Conservation (phyloP, 345 rosid genomes). For the Hypericum androsaemum region DNA sequence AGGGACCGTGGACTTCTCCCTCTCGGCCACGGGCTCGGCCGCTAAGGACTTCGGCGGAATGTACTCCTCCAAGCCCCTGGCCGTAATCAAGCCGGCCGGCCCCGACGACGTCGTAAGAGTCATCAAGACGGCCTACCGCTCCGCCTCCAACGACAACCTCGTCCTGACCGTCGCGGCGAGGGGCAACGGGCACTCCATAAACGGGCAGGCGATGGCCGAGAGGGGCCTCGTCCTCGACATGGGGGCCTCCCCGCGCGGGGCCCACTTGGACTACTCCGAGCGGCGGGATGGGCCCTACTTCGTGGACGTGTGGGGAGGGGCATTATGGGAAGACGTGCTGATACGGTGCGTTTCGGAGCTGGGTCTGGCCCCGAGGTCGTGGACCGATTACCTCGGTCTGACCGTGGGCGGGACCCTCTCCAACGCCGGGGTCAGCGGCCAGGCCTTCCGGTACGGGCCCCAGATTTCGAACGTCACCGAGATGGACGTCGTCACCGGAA, state of each 20-base stretch:
- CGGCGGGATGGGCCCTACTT: conserved; percentile 19
- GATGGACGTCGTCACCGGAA: conserved; percentile 81
- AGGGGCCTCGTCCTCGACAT: conserved; percentile 76
- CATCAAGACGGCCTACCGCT: conserved; percentile 37
- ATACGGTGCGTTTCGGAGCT: conserved; percentile 42
- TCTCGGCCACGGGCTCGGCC: conserved; percentile 29
- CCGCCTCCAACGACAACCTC: conserved; percentile 6
- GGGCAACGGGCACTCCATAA: conserved; percentile 94
- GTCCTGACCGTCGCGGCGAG: conserved; percentile 84
- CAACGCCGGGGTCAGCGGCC: conserved; percentile 95
- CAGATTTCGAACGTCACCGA: conserved; percentile 79
- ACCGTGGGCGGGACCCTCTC: conserved; percentile 94
- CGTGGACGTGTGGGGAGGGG: conserved; percentile 78
- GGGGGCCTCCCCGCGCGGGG: conserved; percentile 41
- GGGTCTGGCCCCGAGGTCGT: conserved; percentile 74
- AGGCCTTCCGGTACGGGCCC: conserved; percentile 85
- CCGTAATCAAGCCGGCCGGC: conserved; percentile 47
- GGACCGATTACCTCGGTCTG: conserved; percentile 79
- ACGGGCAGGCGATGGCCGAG: conserved; percentile 93
- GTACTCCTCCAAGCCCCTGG: conserved; percentile 44
- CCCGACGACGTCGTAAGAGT: conserved; percentile 58
- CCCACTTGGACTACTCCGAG: conserved; percentile 23
- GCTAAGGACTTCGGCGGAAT: conserved; percentile 80
- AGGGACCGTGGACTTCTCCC: conserved; percentile 34
- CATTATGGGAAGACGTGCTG: conserved; percentile 87